Conservation (phyloP, 345 rosid species). For the Euphorbia tirucalli region DNA sequence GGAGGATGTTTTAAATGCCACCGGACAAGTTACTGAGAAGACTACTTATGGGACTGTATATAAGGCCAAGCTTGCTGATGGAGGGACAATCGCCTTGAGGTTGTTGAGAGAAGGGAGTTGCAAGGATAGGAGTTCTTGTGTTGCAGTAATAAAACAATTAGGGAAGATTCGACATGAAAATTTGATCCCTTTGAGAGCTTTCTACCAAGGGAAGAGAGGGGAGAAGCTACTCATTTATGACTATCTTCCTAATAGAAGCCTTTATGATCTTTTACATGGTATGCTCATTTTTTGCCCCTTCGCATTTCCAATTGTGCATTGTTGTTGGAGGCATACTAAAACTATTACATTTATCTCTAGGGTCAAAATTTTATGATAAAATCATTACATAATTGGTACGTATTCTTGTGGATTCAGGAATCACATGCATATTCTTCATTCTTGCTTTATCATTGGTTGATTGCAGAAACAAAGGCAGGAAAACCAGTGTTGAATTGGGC, state of each 20-base stretch:
- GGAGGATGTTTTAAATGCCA: conserved; percentile 93
- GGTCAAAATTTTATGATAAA: background rate
- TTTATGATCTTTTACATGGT: conserved; percentile 91
- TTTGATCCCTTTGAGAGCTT: conserved; percentile 90
- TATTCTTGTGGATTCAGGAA: background rate
- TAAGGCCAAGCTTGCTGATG: conserved; percentile 92
- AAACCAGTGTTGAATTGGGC: conserved; percentile 89
- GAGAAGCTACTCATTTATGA: conserved; percentile 97
- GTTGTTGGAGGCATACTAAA: background rate
- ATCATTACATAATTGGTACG: background rate
- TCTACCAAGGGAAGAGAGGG: conserved; percentile 96
- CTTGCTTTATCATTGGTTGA: conserved; percentile 9
- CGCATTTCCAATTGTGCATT: background rate
- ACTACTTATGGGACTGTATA: conserved; percentile 90
- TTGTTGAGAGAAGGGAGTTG: conserved; percentile 94
- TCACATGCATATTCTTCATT: background rate
- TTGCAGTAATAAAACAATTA: conserved; percentile 72
- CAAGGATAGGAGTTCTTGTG: conserved; percentile 68
- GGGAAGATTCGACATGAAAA: conserved; percentile 86
- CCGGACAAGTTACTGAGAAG: conserved; percentile 97
- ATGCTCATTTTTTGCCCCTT: conserved; percentile 18
- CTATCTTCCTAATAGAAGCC: conserved; percentile 74
- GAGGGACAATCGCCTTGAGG: conserved; percentile 92
- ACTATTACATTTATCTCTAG: background rate
- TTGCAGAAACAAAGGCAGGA: conserved; percentile 69